Base-by-base conservation (phyloP, 306 rosid genomes). In the Vachellia pachyceras region DNA sequence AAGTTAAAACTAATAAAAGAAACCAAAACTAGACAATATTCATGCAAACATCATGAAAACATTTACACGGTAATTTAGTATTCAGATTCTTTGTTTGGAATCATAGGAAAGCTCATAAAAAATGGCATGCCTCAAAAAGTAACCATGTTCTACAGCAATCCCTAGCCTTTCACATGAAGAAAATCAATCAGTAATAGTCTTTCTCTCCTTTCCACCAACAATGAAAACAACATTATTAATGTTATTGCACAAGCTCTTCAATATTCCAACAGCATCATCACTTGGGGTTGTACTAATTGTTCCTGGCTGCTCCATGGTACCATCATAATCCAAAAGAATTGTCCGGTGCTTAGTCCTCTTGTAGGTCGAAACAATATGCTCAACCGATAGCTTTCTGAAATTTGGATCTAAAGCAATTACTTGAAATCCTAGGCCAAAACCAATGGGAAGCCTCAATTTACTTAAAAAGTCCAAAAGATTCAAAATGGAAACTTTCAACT, bases 81-180 rank as follows among this genome's bases (percentile, higher is more conserved):
- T 23, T 41, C 52, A n/a, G 52, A 36, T 69, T 41, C 36, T 69
- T 6, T 7, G 60, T 50, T 68, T 20, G 12, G 73, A 7, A 41
- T 69, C 33, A 40, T 11, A 2, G 6, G 18, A 41, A 41, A 37
- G 8, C 47, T 7, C 6, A 40, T 11, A 5, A 41, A 69, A 69
- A 11, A 39, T 44, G 10, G 17, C 54, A 20, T 73, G 89, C 98
- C 97, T 87, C 22, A 90, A 75, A 81, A 91, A 94, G 84, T 88
- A 91, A 67, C 98, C 98, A 39, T 94, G 98, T 87, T 94, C 98
- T 2, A 97, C 98, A 14, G 94, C 95, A 36, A 92, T 77, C 69
- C 98, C 97, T 44, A 94, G 81, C 60, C 88, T 92, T 80, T 90
- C 95, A 72, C 98, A 94, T 75, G 95, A 80, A 72, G 89, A 89